Evolutionary conservation across 345 rosid species (phyloP), one percentile per base, ranked within the genome.

Genomic region (Boechera stricta): DNA sequence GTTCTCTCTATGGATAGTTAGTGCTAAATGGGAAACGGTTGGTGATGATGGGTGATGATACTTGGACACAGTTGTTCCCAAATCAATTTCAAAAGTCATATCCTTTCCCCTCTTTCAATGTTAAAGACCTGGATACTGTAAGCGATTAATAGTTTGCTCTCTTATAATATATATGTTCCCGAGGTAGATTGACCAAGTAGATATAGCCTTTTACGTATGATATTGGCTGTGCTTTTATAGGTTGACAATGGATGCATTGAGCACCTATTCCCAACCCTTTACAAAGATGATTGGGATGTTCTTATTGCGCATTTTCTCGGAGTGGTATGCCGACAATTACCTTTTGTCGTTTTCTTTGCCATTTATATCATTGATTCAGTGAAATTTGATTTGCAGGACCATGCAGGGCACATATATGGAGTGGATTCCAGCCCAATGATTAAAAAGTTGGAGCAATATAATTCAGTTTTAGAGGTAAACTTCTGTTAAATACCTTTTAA

Each of bases 281-380:
- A 85, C 66, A 44, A 89, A 78, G 88, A 91, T 67, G 94, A 94
- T 71, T 94, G 98, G 98, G 97, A 92, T 80, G 98, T 92, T 63
- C 96, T 94, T 26, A 88, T 94, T 79, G 96, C 97, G 0, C 98
- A 94, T 86, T 94, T 92, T 83, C 98, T 94, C 11, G 99, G 99
- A 7, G 90, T 90, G 94, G 99, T 92, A 90, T 81, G 86, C 75
- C 33, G 16, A 12, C 29, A 57, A 1, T 51, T 57, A 42, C 42
- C 41, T 79, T 60, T 64, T 44, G 35, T 47, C 10, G 8, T 62
- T 74, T 44, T 38, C 31, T 9, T 10, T 54, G 47, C 44, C 60
- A 1, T 74, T 63, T 32, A 2, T 68, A 11, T 61, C 67, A n/a
- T 62, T 68, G 63, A 49, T 55, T 74, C 74, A 15, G 64, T 69